A percentile compares a stretch with the other conserved stretches of the same genome.
phyloP scores from a whole-genome alignment of 495 filamentous ascomycete species.

The Usnea hakonensis region DNA sequence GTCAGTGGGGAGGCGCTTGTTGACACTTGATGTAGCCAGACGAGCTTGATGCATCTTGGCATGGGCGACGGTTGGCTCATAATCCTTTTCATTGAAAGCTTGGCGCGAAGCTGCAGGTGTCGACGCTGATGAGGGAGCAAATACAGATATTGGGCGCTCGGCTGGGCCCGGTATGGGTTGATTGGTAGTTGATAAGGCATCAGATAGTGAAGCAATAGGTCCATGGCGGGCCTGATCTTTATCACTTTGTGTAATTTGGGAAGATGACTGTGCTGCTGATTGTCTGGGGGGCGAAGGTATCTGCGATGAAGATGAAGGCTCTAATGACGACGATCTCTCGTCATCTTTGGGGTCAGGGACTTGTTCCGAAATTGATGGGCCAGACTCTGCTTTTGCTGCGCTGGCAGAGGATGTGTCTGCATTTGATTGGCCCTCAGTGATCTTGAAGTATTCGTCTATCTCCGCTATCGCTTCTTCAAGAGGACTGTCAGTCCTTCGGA shows the following conservation, averaged over 20 bases:
- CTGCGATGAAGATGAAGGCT: not conserved
- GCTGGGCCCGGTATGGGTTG: slow-evolving; percentile 24
- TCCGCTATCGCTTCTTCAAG: slow-evolving; percentile 78
- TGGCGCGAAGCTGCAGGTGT: slow-evolving; percentile 68
- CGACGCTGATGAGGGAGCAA: slow-evolving; percentile 58
- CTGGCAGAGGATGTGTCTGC: slow-evolving; percentile 10
- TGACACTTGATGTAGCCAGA: slow-evolving; percentile 54
- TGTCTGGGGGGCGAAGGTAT: not conserved
- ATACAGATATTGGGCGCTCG: slow-evolving; percentile 59
- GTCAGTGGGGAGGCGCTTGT: slow-evolving; percentile 49
- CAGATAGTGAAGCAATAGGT: slow-evolving; percentile 9
- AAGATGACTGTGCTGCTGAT: not conserved
- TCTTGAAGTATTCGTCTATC: slow-evolving; percentile 63
- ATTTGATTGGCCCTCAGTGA: slow-evolving; percentile 30
- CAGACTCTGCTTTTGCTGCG: slow-evolving; percentile 1
- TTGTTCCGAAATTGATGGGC: slow-evolving; percentile 3
- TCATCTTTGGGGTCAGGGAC: not conserved
- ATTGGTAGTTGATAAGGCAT: slow-evolving; percentile 9
- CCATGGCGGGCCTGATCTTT: not conserved
- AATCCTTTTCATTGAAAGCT: slow-evolving; percentile 63
- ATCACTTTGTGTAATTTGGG: not conserved
- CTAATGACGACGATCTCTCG: not conserved
- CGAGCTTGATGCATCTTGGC: slow-evolving; percentile 72
- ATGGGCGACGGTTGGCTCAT: slow-evolving; percentile 76
- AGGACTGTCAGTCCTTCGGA: slow-evolving; percentile 65